Evolutionary conservation across 2,329 filamentous ascomycete species (phyloP), one percentile per base, ranked within the genome.

Genomic region (Didymella segeticola): DNA sequence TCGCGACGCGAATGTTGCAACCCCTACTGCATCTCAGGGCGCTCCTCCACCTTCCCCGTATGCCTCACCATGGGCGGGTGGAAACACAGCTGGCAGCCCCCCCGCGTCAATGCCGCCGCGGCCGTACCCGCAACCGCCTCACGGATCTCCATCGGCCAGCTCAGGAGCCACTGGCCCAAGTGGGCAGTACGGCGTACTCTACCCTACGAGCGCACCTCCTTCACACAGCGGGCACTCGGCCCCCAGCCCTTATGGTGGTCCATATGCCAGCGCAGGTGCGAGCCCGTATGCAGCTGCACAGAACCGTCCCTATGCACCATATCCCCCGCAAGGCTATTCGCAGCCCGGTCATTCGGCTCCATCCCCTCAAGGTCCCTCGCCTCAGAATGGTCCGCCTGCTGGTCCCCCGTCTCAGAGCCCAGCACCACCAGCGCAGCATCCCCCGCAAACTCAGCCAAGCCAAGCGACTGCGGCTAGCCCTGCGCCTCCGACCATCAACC

Each of bases 11-110:
- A 67, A 66, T 39, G 58, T 68, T 15, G 55, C 63, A 36, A 56
- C 63, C 2, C 55, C 68, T 20, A 53, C 64, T 25, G 58, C 64
- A 25, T 51, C 70, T n/a, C 68, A 69, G 34, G 53, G 61, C 30
- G 64, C 61, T 1, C 62, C 70, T 8, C 60, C 63, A 25, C 63
- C 69, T 17, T 72, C 71, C 8, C 70, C 72, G 12, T 74, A 74
- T 39, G 66, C 70, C 3, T 75, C 72, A 10, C 72, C 72, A 3
- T 75, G 71, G 72, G 71, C 64, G 19, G 70, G 70, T 30, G 69
- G 70, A 2, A 67, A 66, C 36, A 46, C 61, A 11, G 62, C 64
- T 31, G 66, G 64, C n/a, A 68, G 65, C 29, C 67, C 67, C 19
- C 37, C 63, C 19, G 61, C 55, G 17, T 60, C 61, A 30, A 63